phyloP scores from a whole-genome alignment of 2,329 filamentous ascomycete species.

The Neofusicoccum sp. region DNA sequence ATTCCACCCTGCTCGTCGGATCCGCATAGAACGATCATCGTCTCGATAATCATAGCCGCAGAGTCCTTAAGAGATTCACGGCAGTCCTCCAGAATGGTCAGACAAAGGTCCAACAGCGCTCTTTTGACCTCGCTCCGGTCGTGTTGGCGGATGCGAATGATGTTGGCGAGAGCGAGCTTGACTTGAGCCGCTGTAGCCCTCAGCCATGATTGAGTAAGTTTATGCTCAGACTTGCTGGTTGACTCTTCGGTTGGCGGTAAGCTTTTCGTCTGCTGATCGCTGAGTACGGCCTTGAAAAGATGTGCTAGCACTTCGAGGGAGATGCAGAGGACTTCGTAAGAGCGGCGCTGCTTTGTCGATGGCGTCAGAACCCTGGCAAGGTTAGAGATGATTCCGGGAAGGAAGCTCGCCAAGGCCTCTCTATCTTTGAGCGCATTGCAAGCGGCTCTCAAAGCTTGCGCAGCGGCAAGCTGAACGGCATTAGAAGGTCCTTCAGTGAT shows the following conservation, averaged over 20 bases:
- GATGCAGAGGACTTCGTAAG: slow-evolving; percentile 65
- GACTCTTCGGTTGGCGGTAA: slow-evolving; percentile 27
- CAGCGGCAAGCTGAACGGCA: slow-evolving; percentile 71
- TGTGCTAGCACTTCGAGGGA: slow-evolving; percentile 61
- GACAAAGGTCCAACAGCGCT: slow-evolving; percentile 70
- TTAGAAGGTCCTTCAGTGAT: slow-evolving; percentile 66
- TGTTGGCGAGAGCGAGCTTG: slow-evolving; percentile 76
- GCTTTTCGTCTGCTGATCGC: slow-evolving; percentile 44
- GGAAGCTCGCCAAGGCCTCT: slow-evolving; percentile 78
- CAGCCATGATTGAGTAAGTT: slow-evolving; percentile 66
- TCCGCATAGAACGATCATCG: slow-evolving; percentile 67
- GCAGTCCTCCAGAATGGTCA: slow-evolving; percentile 78
- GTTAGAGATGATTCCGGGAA: slow-evolving; percentile 84
- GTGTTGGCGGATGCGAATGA: slow-evolving; percentile 75
- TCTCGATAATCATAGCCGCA: slow-evolving; percentile 74
- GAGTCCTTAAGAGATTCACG: slow-evolving; percentile 71
- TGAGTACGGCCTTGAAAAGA: slow-evolving; percentile 49
- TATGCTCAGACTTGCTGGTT: slow-evolving; percentile 38
- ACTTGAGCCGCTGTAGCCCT: slow-evolving; percentile 79
- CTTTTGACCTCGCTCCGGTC: slow-evolving; percentile 68
- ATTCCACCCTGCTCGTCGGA: slow-evolving; percentile 51
- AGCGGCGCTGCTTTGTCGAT: slow-evolving; percentile 62
- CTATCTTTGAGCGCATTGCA: slow-evolving; percentile 68
- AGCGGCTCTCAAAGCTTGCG: slow-evolving; percentile 65
- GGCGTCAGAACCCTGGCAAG: slow-evolving; percentile 75